These are phyloP conservation scores for Goffeauzyma gilvescens DNA, from an alignment of 768 basidiomycete genomes.

Conservation along the genomic window DNA sequence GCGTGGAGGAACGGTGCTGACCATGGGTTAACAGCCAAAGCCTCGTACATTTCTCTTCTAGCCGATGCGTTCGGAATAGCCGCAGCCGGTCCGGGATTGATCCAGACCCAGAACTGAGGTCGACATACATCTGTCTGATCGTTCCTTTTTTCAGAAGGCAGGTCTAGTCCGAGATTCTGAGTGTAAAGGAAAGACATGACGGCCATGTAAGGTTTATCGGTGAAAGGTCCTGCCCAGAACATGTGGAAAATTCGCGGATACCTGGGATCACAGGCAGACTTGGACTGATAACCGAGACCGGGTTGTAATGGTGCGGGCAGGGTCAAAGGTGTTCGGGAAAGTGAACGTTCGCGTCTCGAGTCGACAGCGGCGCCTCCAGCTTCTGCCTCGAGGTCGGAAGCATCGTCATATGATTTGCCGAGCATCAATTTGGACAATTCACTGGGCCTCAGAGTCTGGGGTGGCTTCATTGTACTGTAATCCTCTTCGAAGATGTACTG, in stretches of 20 bases:
- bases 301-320: conserved; percentile 21
- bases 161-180: conserved; percentile 72
- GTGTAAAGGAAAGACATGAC: conserved; percentile 87
- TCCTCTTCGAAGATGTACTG: conserved; percentile 71
- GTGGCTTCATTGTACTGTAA: conserved; percentile 9
- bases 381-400: not conserved
- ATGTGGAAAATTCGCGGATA: conserved; percentile 85
- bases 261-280: conserved; percentile 56
- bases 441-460: not conserved
- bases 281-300: conserved; percentile 17
- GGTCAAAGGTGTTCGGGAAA: conserved; percentile 18
- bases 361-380: not conserved
- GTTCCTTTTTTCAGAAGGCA: conserved; percentile 36
- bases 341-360: conserved; percentile 5
- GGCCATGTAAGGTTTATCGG: conserved; percentile 94
- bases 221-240: conserved; percentile 98
- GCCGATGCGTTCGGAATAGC: conserved; percentile 70
- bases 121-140: conserved; percentile 44
- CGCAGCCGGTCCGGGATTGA: conserved; percentile 92
- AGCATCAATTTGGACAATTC: conserved; percentile 9
- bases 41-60: conserved; percentile 58
- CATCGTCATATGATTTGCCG: not conserved
- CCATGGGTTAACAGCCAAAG: conserved; percentile 69
- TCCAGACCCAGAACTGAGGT: conserved; percentile 94
- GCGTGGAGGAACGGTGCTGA: conserved; percentile 83